phyloP scores from a whole-genome alignment of 2,329 filamentous ascomycete species.

The Tolypocladium cylindrosporum region DNA sequence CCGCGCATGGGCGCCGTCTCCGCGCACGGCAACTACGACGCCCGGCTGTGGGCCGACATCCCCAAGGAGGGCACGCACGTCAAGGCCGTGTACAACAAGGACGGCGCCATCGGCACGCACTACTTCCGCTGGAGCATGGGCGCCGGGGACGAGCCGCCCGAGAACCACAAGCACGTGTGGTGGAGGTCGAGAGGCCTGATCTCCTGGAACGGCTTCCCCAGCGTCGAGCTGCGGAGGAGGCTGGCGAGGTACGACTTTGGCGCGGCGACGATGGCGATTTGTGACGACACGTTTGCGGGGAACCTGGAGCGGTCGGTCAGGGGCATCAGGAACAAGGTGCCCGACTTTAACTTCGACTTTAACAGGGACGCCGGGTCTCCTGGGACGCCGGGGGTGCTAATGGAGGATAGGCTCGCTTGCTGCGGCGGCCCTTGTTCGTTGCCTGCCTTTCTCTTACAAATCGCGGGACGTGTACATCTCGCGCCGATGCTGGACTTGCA shows the following conservation, averaged over 20 bases:
- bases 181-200: constrained; percentile 15
- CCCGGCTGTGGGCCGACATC: constrained; percentile 9
- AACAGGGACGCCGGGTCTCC: constrained; percentile 6
- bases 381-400: neutral
- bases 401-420: no score
- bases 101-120: constrained; percentile 19
- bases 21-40: constrained; percentile 21
- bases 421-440: neutral
- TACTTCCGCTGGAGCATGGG: constrained; percentile 18
- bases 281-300: constrained; percentile 2
- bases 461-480: no score
- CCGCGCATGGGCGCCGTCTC: constrained; percentile 19
- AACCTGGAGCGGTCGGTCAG: constrained; percentile 4
- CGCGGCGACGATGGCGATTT: constrained; percentile 5
- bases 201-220: constrained; percentile 20
- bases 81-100: constrained; percentile 27
- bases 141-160: constrained; percentile 10
- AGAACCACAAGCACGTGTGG: constrained; percentile 23
- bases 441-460: neutral
- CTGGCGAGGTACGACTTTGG: constrained; percentile 8
- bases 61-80: constrained; percentile 19
- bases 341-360: constrained; percentile 6
- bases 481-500: no score
- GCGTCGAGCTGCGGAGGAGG: constrained; percentile 1
- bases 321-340: neutral